Percentiles rank a stretch among this genome's conserved stretches.
These are phyloP conservation scores for Escovopsis sp. DNA, from an alignment of 2,329 filamentous ascomycete species.

Conservation along the genomic window DNA sequence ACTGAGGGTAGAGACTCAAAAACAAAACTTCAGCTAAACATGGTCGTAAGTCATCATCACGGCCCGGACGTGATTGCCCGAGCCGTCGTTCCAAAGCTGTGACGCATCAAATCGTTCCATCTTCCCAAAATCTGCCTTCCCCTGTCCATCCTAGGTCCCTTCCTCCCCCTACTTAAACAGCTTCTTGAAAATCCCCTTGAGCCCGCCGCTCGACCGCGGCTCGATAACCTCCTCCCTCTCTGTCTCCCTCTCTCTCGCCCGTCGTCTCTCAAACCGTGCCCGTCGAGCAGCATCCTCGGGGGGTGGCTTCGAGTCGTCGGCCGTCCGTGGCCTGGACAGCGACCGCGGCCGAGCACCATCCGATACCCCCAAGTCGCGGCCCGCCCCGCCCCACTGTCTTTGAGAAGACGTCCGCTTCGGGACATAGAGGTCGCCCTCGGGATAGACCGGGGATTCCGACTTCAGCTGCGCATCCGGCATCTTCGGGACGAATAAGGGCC, in stretches of 20 bases:
- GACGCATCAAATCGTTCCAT: slow-evolving; percentile 4
- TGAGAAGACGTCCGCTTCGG: slow-evolving; percentile 17
- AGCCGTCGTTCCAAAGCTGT: slow-evolving; percentile 2
- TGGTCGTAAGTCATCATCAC: slow-evolving; percentile 5
- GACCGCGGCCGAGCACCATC: slow-evolving; percentile 13
- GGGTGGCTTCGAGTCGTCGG: slow-evolving; percentile 10
- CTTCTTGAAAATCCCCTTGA: slow-evolving; percentile 24
- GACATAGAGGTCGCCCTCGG: slow-evolving; percentile 11
- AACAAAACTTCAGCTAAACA: slow-evolving; percentile 3
- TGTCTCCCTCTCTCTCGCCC: slow-evolving; percentile 16
- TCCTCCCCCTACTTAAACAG: slow-evolving; percentile 16
- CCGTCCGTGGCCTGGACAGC: slow-evolving; percentile 10
- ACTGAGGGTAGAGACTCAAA: slow-evolving; percentile 1
- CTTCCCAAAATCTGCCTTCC: slow-evolving; percentile 1
- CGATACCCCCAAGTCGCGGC: slow-evolving; percentile 12
- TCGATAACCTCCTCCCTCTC: slow-evolving; percentile 13
- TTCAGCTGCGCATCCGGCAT: background rate
- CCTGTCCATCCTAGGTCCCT: slow-evolving; percentile 1
- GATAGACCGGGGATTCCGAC: background rate
- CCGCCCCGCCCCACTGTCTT: slow-evolving; percentile 12
- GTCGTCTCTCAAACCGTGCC: slow-evolving; percentile 20
- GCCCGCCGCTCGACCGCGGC: slow-evolving; percentile 17
- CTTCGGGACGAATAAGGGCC: background rate
- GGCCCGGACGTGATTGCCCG: slow-evolving; percentile 4
- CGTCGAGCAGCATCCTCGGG: slow-evolving; percentile 20